Base-by-base conservation (phyloP, 768 basidiomycete species). In the Hemileccinum impolitum region DNA sequence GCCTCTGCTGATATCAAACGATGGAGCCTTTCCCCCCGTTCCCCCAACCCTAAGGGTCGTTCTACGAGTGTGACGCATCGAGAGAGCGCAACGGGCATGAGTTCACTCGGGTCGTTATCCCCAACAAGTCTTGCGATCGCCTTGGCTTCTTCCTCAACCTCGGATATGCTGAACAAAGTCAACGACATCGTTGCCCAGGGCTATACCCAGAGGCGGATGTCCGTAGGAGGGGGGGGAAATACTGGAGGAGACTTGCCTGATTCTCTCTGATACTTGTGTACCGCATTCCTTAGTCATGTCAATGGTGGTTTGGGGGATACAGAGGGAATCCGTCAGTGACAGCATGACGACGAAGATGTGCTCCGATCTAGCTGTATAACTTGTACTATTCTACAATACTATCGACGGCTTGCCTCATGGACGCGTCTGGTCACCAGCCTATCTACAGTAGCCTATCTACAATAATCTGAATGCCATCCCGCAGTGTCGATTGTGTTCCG, bases 151-250 rank as follows among this genome's bases (percentile, higher is more conserved):
- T 48, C 57, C 4, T 45, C 61, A 26, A 67, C 58, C 39, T 39
- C 30, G 30, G 64, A 62, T 14, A 60, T 67, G 45, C 46, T 72
- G 15, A 55, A 43, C 48, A 67, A 54, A 42, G 70, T 76, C 3
- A 68, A 70, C 26, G 62, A 67, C 17, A 71, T 75, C 18, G 59
- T 75, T 26, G 58, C 63, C 18, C 58, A 51, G 46, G 68, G 75
- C 7, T 70, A 73, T 64, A 66, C 57, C 26, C 53, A 65, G 44
- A 50, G 47, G 41, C 43, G 39, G 11, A 23, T 28, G 15, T 56
- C 57, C 3, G 4, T 32, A 18, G 35, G 30, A 19, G 49, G 32
- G 6, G 45, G 23, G 1, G 28, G 31, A 17, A 1, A 14, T 4
- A 31, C 4, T 43, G 45, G 10, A 13, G 13, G n/a, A n/a, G n/a